A percentile compares a stretch with the other conserved stretches of the same genome.
phyloP scores from a whole-genome alignment of 73 alveolate species.

The Paramecium octaurelia region DNA sequence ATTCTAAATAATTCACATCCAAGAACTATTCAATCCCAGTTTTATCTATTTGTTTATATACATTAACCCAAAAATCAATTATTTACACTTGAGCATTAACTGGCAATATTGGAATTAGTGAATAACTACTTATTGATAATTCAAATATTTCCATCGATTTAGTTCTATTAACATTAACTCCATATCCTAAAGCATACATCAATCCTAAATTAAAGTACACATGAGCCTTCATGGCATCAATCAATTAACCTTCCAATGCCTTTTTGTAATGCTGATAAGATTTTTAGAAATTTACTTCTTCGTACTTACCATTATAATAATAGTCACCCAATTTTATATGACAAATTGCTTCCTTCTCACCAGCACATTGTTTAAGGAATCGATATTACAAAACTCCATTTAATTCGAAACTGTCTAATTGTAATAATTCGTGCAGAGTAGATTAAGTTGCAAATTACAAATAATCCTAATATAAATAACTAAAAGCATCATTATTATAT shows the following conservation, averaged over 20 bases:
- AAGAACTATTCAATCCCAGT: background rate
- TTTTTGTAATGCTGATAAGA: background rate
- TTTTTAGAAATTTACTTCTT: background rate
- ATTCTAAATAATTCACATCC: background rate
- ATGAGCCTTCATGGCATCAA: conserved; percentile 10
- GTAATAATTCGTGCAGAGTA: background rate
- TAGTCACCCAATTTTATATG: conserved; percentile 3
- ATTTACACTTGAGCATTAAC: background rate
- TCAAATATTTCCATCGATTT: background rate
- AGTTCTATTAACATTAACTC: background rate
- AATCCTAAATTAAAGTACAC: background rate
- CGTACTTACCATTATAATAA: background rate
- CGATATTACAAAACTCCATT: background rate
- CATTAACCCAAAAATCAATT: background rate
- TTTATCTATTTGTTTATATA: background rate
- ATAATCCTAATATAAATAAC: background rate
- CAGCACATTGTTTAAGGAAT: background rate
- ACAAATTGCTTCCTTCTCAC: background rate
- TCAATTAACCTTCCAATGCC: background rate
- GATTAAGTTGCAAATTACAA: background rate
- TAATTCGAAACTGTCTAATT: background rate
- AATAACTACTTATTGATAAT: background rate
- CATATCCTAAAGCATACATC: background rate
- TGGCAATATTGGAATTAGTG: background rate
- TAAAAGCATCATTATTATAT: background rate